Evolutionary conservation across 2,329 filamentous ascomycete genomes (phyloP).

Genomic region (Monosporascus cannonballus): DNA sequence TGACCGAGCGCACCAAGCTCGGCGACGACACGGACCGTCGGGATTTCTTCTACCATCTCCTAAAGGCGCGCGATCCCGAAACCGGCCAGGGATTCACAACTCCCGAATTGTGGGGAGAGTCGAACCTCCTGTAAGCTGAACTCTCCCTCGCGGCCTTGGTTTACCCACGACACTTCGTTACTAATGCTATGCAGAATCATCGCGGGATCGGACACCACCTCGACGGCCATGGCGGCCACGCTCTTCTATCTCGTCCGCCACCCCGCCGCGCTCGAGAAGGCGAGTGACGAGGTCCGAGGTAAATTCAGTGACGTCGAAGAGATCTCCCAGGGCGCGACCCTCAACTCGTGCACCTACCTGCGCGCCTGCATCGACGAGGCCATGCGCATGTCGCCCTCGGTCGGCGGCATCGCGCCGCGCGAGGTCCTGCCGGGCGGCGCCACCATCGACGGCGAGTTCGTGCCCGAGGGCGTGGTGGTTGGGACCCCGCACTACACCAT

Average conservation of each 20-base stretch:
- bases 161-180: no score
- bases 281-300: slow-evolving; percentile 44
- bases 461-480: slow-evolving; percentile 56
- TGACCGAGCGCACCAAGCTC: slow-evolving; percentile 59
- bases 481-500: slow-evolving; percentile 63
- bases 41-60: slow-evolving; percentile 71
- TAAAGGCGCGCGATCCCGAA: slow-evolving; percentile 65
- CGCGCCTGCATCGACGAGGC: slow-evolving; percentile 60
- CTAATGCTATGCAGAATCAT: slow-evolving; percentile 44
- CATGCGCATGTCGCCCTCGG: slow-evolving; percentile 56
- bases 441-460: slow-evolving; percentile 43
- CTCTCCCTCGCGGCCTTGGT: no score
- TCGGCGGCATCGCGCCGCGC: slow-evolving; percentile 54
- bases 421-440: slow-evolving; percentile 52
- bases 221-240: slow-evolving; percentile 58
- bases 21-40: slow-evolving; percentile 61
- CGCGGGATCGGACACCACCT: slow-evolving; percentile 66
- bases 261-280: slow-evolving; percentile 39
- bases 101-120: slow-evolving; percentile 64
- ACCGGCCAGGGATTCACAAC: slow-evolving; percentile 61
- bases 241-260: slow-evolving; percentile 57
- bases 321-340: slow-evolving; percentile 44
- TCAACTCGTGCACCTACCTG: slow-evolving; percentile 51
- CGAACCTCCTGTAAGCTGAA: slow-evolving; percentile 53
- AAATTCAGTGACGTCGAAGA: slow-evolving; percentile 48